A percentile compares a stretch with the other conserved stretches of the same genome.
These are phyloP conservation scores for Thalassiosira profunda DNA, from an alignment of 108 stramenopile species.

Conservation along the genomic window DNA sequence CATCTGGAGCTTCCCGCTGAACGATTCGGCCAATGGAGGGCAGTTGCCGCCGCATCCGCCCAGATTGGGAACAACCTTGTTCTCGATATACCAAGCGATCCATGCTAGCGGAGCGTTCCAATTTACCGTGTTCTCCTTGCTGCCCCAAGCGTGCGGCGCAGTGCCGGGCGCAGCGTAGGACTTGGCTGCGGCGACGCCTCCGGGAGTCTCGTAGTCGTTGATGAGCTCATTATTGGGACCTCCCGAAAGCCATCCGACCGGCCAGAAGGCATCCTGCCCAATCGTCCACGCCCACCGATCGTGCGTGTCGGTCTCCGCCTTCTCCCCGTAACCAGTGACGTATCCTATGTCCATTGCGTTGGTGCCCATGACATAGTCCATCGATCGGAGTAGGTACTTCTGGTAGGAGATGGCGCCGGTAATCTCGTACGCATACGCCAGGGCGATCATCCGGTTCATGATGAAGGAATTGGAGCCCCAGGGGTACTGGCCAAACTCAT, in stretches of 20 bases:
- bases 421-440: constrained; percentile 30
- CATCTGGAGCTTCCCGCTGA: constrained; percentile 10
- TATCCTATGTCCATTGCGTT: constrained; percentile 33
- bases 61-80: constrained; percentile 18
- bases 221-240: constrained; percentile 32
- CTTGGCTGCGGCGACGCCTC: constrained; percentile 22
- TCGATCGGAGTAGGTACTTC: constrained; percentile 12
- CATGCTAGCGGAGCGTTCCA: constrained; percentile 38
- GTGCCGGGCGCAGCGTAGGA: constrained; percentile 32
- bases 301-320: constrained; percentile 33
- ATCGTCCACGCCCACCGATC: constrained; percentile 33
- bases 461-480: constrained; percentile 36
- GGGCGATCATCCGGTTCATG: constrained; percentile 26
- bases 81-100: constrained; percentile 33
- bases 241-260: constrained; percentile 29
- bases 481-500: constrained; percentile 9
- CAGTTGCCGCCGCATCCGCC: constrained; percentile 21
- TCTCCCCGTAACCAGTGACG: constrained; percentile 35
- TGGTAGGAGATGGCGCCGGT: constrained; percentile 18
- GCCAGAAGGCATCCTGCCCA: constrained; percentile 29
- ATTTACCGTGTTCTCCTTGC: constrained; percentile 33
- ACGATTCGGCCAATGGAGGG: neutral
- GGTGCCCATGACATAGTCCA: constrained; percentile 35
- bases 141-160: constrained; percentile 36
- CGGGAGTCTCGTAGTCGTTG: constrained; percentile 19